Base-by-base conservation (phyloP, 2,329 filamentous ascomycete species). In the Mycosphaerella arachidis region DNA sequence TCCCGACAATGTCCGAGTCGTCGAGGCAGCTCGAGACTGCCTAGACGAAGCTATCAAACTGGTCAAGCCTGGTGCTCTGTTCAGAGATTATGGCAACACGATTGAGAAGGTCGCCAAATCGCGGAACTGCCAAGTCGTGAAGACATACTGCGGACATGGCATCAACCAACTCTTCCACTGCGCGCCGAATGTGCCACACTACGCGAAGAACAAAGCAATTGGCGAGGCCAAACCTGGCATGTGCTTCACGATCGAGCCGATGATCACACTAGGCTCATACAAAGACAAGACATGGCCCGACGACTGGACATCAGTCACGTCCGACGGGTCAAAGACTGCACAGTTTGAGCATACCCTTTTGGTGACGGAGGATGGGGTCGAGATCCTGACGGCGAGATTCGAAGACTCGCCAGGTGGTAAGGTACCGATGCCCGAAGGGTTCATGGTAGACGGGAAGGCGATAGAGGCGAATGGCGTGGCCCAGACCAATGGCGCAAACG, bases 181-280 rank as follows among this genome's bases (percentile, higher is more conserved):
- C 74, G 86, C 92, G 30, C 94, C 94, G 1, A 97, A 95, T 73
- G 88, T 99, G 55, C 94, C 94, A 5, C 94, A 99, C 76, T 99
- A 99, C 72, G 93, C 88, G 59, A 97, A 96, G 82, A 99, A 97
- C 79, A 99, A 97, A 84, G 91, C 93, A 0, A 89, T 97, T 1
- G 94, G 94, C 53, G 86, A 90, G 68, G 94, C 92, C 61, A 97
- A 97, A 79, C 88, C 91, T 0, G 94, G 94, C 56, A 97, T 97
- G 92, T 96, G 92, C 65, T 99, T 99, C 71, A 99, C 94, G 0
- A 99, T 99, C 63, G 94, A 99, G 78, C 94, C 94, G 16, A 99
- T 99, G 94, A 92, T 99, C 73, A 92, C 91, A 45, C 76, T 97
- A 57, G 94, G 94, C 60, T 92, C 90, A 62, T 90, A 96, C 76